A percentile compares a stretch with the other conserved stretches of the same genome.
Conservation (phyloP, 2,329 filamentous ascomycete genomes). For the Trichothecium roseum region DNA sequence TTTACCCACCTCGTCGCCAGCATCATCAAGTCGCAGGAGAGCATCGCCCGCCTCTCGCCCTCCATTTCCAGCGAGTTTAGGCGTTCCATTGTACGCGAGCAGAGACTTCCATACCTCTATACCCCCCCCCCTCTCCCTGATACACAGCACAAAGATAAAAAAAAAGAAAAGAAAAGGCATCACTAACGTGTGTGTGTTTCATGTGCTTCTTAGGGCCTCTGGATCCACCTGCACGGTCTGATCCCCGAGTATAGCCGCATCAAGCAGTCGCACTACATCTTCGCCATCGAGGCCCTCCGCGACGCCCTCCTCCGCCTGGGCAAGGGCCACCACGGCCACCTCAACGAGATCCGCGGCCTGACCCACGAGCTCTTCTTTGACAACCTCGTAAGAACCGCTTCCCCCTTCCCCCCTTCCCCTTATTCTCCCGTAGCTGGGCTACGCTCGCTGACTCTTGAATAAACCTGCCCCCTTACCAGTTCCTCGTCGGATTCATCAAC, state of each 20-base stretch:
- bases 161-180: no score
- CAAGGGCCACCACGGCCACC: neutral
- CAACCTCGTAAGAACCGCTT: neutral
- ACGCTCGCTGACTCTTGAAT: no score
- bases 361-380: neutral
- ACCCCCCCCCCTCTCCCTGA: no score
- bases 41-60: neutral
- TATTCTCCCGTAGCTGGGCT: no score
- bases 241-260: neutral
- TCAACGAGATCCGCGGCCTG: neutral
- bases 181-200: no score
- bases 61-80: neutral
- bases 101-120: no score
- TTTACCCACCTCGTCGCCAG: slow-evolving; percentile 1
- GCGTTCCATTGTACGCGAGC: slow-evolving; percentile 3
- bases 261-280: neutral
- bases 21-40: slow-evolving; percentile 1
- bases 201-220: no score
- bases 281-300: neutral
- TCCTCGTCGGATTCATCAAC: slow-evolving; percentile 1
- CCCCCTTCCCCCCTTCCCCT: no score
- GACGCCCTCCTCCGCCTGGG: neutral
- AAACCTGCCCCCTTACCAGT: neutral
- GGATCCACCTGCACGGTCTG: neutral
- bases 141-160: no score